Base-by-base conservation (phyloP, 208 protist genomes). In the Entamoeba dispar region DNA sequence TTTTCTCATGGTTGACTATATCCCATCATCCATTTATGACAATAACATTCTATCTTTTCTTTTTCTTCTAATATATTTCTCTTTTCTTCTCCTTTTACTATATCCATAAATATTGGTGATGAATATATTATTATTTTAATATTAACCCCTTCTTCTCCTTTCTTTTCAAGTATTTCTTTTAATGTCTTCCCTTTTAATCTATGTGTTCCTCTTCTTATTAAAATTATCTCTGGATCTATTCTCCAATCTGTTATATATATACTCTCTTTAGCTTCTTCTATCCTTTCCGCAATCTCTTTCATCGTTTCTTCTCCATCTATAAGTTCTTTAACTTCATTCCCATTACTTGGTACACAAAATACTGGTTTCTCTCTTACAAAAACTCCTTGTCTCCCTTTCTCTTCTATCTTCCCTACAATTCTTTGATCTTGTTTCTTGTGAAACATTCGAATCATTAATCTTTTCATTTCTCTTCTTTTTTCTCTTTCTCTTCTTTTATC, bases 1-100 rank as follows among this genome's bases (percentile, higher is more conserved):
- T 93, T 93, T 96, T 96, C 93, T 96, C 8, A 7, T 73, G 93
- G 93, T 10, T 94, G 50, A 92, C 49, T 34, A 47, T 38, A 92
- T 22, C n/a, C 43, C 3, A 52, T 27, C 61, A 77, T 77, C 61
- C 61, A 77, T 34, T 19, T 10, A 34, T 77, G 61, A 7, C n/a
- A 22, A 38, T 77, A 38, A 34, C 61, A 77, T 4, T 77, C 19
- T n/a, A 77, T 77, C 6, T 77, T 77, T 2, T 77, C 27, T 34
- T 22, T 34, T 77, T 77, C 27, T 77, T 77, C 61, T 34, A 77
- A 77, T 0, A 77, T 22, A 34, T n/a, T 38, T 38, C 27, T 22
- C n/a, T 77, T 77, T 77, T 77, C 8, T 77, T 34, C 61, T n/a
- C 61, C n/a, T 27, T 77, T 19, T 0, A 19, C 8, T 14, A 77